Evolutionary conservation across 768 basidiomycete species (phyloP).

Genomic region (Tephrocybe sp.): DNA sequence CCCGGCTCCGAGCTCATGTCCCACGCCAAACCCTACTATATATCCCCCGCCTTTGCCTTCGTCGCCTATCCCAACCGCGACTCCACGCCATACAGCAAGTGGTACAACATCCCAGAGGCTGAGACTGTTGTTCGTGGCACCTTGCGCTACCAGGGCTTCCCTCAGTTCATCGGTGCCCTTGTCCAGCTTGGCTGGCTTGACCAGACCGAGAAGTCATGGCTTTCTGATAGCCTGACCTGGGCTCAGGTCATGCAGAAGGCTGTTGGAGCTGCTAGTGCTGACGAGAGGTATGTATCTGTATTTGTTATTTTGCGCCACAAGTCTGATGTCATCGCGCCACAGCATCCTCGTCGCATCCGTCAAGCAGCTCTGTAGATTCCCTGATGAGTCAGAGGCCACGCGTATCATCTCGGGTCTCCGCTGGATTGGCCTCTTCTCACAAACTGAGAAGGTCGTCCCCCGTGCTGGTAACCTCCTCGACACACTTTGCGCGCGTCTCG

Average conservation of each 20-base stretch:
- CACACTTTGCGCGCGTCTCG: constrained; percentile 88
- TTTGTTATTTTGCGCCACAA: neutral
- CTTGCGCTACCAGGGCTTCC: constrained; percentile 95
- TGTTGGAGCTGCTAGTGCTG: constrained; percentile 62
- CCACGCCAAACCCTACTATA: constrained; percentile 90
- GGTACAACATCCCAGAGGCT: constrained; percentile 91
- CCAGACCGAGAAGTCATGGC: constrained; percentile 73
- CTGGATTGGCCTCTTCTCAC: constrained; percentile 93
- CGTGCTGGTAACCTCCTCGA: constrained; percentile 83
- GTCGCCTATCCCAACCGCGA: constrained; percentile 98
- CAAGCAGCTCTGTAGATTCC: constrained; percentile 71
- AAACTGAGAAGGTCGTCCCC: constrained; percentile 50
- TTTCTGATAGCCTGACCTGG: constrained; percentile 78
- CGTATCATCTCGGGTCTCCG: constrained; percentile 88
- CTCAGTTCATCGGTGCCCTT: constrained; percentile 86
- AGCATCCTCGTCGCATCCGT: constrained; percentile 77
- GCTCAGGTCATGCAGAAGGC: constrained; percentile 78
- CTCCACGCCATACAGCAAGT: constrained; percentile 87
- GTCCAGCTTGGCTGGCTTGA: constrained; percentile 89
- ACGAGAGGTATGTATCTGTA: constrained; percentile 58
- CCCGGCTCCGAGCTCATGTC: constrained; percentile 85
- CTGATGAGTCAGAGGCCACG: constrained; percentile 62
- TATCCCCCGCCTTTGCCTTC: constrained; percentile 93
- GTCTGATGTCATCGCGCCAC: neutral
- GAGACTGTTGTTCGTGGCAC: constrained; percentile 93